These are phyloP conservation scores for Cyclotella baltica DNA, from an alignment of 108 stramenopile genomes.

Conservation along the genomic window DNA sequence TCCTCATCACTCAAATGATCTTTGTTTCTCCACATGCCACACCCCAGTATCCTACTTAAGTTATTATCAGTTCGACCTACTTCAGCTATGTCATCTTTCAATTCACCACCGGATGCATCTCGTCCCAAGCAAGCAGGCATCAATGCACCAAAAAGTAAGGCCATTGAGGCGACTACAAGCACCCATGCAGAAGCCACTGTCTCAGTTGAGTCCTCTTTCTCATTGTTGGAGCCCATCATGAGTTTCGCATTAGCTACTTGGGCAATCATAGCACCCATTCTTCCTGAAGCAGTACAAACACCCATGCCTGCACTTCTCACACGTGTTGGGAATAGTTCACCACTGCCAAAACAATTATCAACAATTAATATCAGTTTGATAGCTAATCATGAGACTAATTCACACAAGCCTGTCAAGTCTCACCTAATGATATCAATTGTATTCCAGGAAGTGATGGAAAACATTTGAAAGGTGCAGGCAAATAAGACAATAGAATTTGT, in stretches of 20 bases:
- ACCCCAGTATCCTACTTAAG: not conserved
- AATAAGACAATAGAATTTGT: conserved; percentile 57
- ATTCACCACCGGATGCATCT: conserved; percentile 35
- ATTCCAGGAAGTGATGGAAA: conserved; percentile 79
- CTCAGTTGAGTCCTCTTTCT: not conserved
- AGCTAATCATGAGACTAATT: no score
- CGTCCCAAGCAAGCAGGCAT: conserved; percentile 59
- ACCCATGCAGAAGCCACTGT: conserved; percentile 46
- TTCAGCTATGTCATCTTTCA: conserved; percentile 34
- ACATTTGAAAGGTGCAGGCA: conserved; percentile 81
- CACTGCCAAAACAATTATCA: no score
- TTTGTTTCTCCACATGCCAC: conserved; percentile 22
- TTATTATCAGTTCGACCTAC: not conserved
- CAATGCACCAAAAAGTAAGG: conserved; percentile 64
- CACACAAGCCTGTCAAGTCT: no score
- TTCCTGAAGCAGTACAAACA: conserved; percentile 76
- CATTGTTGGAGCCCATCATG: conserved; percentile 8
- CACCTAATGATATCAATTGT: conserved; percentile 74
- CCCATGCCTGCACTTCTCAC: conserved; percentile 82
- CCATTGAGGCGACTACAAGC: conserved; percentile 62
- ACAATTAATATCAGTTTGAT: no score
- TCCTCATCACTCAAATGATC: conserved; percentile 55
- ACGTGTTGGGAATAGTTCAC: conserved; percentile 78
- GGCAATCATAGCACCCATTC: conserved; percentile 79
- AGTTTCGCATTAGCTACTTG: conserved; percentile 77